Base-by-base conservation (phyloP, 768 basidiomycete genomes). In the Trametopsis cervina region DNA sequence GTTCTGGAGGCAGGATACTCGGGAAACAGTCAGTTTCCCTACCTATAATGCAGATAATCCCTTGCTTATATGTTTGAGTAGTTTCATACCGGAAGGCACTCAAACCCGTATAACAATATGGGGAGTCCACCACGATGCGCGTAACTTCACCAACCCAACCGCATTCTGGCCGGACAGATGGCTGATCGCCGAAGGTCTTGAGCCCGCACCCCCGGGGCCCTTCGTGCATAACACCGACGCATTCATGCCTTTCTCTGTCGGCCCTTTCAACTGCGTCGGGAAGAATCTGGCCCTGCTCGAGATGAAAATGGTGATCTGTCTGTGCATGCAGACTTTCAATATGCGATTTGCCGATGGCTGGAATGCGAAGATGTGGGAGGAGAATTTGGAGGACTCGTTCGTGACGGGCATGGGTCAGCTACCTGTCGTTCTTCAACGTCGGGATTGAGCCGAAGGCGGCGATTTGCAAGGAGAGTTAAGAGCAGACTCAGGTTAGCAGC, bases 211-310 rank as follows among this genome's bases (percentile, higher is more conserved):
- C n/a, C n/a, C n/a, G n/a, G n/a, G n/a, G n/a, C n/a, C n/a, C n/a
- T 27, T 56, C 33, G 47, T 56, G 35, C 47, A 52, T 24, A 63
- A 70, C 50, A 15, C 46, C 11, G 23, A 40, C 24, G 69, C 61
- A 12, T 72, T 70, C 60, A 64, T 70, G 41, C 72, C 74, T 0
- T 73, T 74, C 54, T 73, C 72, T 10, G 62, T 63, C 29, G 78
- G 78, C 0, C 75, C 75, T n/a, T 67, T 69, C 12, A 74, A 73
- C 52, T 79, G 79, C 51, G 70, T 68, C 3, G 77, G 77, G 18
- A 71, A 67, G 54, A 54, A 69, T 58, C 60, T 74, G 12, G 74
- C 73, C 27, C 55, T 66, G 51, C 60, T 60, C 43, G 69, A 71
- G 54, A 53, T 70, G 58, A 64, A 63, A 26, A 57, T 58, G 37